Percentiles rank a stretch among this genome's conserved stretches.
These are phyloP conservation scores for Flaveria sonorensis DNA, from an alignment of 129 eudicot species.

Conservation along the genomic window DNA sequence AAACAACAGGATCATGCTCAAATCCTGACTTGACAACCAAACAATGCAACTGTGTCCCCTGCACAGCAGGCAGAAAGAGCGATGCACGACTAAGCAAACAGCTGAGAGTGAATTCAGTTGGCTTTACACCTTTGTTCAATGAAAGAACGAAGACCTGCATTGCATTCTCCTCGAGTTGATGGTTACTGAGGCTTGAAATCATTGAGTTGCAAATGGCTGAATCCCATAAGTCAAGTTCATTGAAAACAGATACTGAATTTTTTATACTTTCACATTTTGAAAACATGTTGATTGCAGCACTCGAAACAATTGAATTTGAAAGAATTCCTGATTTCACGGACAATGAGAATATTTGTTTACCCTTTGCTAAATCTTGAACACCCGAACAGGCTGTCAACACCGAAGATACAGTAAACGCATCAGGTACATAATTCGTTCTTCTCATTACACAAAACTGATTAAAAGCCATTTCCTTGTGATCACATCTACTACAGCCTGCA, in stretches of 20 bases:
- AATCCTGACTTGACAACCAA: slow-evolving; percentile 64
- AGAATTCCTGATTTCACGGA: slow-evolving; percentile 59
- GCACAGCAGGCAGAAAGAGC: slow-evolving; percentile 44
- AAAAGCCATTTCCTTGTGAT: slow-evolving; percentile 45
- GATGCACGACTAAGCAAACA: slow-evolving; percentile 50
- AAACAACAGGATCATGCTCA: slow-evolving; percentile 49
- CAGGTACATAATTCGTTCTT: slow-evolving; percentile 40
- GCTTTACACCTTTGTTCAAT: slow-evolving; percentile 43
- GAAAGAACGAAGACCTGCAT: slow-evolving; percentile 46
- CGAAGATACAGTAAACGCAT: slow-evolving; percentile 57
- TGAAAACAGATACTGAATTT: slow-evolving; percentile 49
- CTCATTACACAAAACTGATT: slow-evolving; percentile 49
- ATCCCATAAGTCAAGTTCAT: slow-evolving; percentile 52
- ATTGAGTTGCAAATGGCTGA: slow-evolving; percentile 70
- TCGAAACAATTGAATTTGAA: slow-evolving; percentile 61
- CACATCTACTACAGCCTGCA: slow-evolving; percentile 55
- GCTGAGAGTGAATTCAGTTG: slow-evolving; percentile 72
- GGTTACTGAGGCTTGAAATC: slow-evolving; percentile 58
- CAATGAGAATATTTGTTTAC: slow-evolving; percentile 52
- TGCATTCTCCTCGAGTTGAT: slow-evolving; percentile 55
- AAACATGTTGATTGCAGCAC: slow-evolving; percentile 79
- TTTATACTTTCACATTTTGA: slow-evolving; percentile 72
- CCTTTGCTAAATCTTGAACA: slow-evolving; percentile 54
- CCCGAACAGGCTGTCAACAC: slow-evolving; percentile 51
- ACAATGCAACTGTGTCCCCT: slow-evolving; percentile 67